Conservation (phyloP, 169 alveolate genomes). For the Plasmodium gaboni region DNA sequence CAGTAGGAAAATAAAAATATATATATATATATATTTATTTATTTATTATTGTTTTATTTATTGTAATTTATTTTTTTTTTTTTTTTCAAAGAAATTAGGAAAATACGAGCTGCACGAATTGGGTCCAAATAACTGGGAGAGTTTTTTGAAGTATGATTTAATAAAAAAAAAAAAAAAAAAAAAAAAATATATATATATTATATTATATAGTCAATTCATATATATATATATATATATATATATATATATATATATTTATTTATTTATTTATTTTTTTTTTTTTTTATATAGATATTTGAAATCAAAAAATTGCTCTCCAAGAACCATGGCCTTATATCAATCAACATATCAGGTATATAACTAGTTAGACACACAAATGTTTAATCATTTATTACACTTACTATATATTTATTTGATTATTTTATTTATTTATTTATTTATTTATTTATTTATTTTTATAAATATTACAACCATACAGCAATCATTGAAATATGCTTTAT, state of each 20-base stretch:
- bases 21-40: neutral
- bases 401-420: no score
- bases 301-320: constrained; percentile 78
- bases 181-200: no score
- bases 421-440: neutral
- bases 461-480: constrained; percentile 57
- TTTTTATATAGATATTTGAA: constrained; percentile 69
- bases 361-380: no score
- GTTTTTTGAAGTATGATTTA: constrained; percentile 55
- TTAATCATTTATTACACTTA: no score
- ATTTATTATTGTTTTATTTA: neutral
- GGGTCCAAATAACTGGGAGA: constrained; percentile 66
- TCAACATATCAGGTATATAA: constrained; percentile 77
- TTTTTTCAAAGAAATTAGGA: constrained; percentile 51
- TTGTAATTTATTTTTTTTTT: neutral
- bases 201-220: neutral
- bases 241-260: neutral
- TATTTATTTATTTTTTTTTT: constrained; percentile 16
- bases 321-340: constrained; percentile 83
- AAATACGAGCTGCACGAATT: constrained; percentile 66
- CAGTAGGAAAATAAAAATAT: constrained; percentile 12
- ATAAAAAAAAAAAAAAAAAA: neutral
- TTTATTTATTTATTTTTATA: neutral
- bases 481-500: constrained; percentile 80
- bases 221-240: no score